These are phyloP conservation scores for Tausonia pullulans DNA, from an alignment of 1,284 basidiomycete genomes.

Conservation along the genomic window DNA sequence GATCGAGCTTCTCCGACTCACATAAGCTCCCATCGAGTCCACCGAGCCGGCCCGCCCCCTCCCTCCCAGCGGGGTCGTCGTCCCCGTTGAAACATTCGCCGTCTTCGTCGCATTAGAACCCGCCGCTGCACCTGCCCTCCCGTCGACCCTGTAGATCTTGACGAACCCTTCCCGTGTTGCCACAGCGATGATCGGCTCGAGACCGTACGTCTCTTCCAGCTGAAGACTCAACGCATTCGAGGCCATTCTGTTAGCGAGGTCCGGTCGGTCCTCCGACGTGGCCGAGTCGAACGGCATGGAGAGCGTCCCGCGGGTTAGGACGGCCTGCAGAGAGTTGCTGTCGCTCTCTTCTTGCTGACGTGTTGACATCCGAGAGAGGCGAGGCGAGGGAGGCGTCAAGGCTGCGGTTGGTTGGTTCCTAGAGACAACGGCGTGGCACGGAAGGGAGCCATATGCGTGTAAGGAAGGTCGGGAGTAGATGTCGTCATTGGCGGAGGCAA, in stretches of 20 bases:
- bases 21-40: not conserved
- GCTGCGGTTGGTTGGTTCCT: too few species aligned
- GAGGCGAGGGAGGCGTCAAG: too few species aligned
- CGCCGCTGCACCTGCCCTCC: not conserved
- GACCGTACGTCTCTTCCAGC: not conserved
- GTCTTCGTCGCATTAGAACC: not conserved
- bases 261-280: too few species aligned
- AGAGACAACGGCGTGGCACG: too few species aligned
- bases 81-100: not conserved
- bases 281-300: too few species aligned
- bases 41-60: not conserved
- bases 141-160: slow-evolving; percentile 3
- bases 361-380: too few species aligned
- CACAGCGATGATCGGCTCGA: not conserved
- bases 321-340: too few species aligned
- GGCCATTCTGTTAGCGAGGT: too few species aligned
- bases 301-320: too few species aligned
- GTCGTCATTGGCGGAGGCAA: slow-evolving; percentile 1
- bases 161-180: not conserved
- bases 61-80: not conserved
- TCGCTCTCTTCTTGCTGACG: too few species aligned
- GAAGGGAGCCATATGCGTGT: too few species aligned
- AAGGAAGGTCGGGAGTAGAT: not conserved
- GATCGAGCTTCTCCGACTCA: not conserved
- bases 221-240: too few species aligned